Conservation (phyloP, 305 asterid species). For the Fraxinus floribunda region DNA sequence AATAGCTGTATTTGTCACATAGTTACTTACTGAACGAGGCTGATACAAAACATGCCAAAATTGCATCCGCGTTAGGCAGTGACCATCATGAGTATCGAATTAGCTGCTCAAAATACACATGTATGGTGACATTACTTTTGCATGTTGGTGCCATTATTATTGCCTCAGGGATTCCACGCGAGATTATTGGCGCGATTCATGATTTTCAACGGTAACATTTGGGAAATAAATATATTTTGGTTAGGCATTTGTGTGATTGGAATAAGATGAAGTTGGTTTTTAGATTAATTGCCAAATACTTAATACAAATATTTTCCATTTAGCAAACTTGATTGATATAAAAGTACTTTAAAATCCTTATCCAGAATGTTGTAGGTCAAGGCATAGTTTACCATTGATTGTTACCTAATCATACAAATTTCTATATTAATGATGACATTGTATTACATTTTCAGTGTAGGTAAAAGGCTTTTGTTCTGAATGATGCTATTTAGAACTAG, state of each 20-base stretch:
- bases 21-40: conserved; percentile 4
- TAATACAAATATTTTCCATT: neutral
- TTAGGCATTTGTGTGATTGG: neutral
- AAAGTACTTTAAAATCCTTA: neutral
- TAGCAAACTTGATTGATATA: neutral
- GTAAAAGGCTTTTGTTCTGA: neutral
- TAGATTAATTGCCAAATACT: conserved; percentile 10
- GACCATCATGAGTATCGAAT: conserved; percentile 15
- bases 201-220: neutral
- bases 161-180: conserved; percentile 11
- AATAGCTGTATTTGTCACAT: conserved; percentile 6
- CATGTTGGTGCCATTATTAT: conserved; percentile 13
- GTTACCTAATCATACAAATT: neutral
- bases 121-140: conserved; percentile 2
- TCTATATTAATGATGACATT: neutral
- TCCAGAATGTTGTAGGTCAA: conserved; percentile 1
- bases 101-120: conserved; percentile 14
- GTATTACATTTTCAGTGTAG: neutral
- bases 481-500: neutral
- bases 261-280: neutral
- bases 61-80: conserved; percentile 14
- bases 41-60: conserved; percentile 20
- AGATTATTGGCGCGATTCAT: conserved; percentile 19
- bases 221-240: neutral
- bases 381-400: neutral